These are phyloP conservation scores for Leucocoprinus sp. DNA, from an alignment of 768 basidiomycete genomes.

Conservation along the genomic window DNA sequence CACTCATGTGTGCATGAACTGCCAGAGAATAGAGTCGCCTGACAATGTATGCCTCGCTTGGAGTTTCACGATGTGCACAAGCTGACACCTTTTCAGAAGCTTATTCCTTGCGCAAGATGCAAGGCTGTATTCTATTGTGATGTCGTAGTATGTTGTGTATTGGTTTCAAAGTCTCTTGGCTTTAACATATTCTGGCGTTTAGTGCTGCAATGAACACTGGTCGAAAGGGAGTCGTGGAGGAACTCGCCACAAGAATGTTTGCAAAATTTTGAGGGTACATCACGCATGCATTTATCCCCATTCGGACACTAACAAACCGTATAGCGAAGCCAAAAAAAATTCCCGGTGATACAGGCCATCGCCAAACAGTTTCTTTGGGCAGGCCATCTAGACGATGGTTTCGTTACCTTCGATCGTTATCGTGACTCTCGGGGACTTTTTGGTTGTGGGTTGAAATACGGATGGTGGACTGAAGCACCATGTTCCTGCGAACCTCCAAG, in stretches of 20 bases:
- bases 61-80: background rate
- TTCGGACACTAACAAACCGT: background rate
- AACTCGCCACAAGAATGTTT: constrained; percentile 6
- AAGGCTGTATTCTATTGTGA: constrained; percentile 10
- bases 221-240: background rate
- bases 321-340: constrained; percentile 4
- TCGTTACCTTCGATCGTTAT: constrained; percentile 11
- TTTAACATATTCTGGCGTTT: background rate
- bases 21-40: constrained; percentile 6
- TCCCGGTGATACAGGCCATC: constrained; percentile 14
- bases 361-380: constrained; percentile 20
- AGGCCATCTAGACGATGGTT: constrained; percentile 11
- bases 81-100: background rate
- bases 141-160: constrained; percentile 3
- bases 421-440: constrained; percentile 19
- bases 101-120: constrained; percentile 8
- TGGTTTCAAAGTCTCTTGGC: background rate
- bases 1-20: constrained; percentile 9
- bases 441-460: constrained; percentile 27
- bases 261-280: background rate
- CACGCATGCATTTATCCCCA: background rate
- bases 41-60: background rate
- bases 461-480: constrained; percentile 29
- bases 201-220: constrained; percentile 10
- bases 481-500: constrained; percentile 12